A percentile compares a stretch with the other conserved stretches of the same genome.
Evolutionary conservation across 306 rosid genomes (phyloP).

Genomic region (Rosa multiflora): DNA sequence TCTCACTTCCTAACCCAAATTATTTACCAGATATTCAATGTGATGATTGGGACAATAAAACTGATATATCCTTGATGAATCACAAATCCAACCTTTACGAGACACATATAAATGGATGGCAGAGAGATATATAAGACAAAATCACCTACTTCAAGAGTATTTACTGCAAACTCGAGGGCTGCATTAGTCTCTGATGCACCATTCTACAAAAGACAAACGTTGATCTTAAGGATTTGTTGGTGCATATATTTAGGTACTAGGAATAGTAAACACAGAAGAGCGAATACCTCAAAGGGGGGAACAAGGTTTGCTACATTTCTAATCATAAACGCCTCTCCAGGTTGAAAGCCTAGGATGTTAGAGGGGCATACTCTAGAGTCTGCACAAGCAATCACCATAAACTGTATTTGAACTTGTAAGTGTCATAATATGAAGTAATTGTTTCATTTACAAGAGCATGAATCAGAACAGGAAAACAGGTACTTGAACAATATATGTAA

Average conservation of each 20-base stretch:
- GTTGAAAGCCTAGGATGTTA: constrained; percentile 82
- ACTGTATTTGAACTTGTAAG: constrained; percentile 73
- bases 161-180: constrained; percentile 89
- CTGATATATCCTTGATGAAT: background rate
- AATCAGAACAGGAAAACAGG: background rate
- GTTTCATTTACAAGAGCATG: constrained; percentile 14
- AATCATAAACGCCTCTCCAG: constrained; percentile 87
- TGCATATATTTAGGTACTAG: background rate
- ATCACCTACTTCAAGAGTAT: constrained; percentile 54
- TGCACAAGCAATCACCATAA: constrained; percentile 94
- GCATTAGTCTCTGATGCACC: constrained; percentile 94
- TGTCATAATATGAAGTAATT: constrained; percentile 13
- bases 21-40: background rate
- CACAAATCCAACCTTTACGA: background rate
- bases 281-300: constrained; percentile 64
- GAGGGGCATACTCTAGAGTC: constrained; percentile 97
- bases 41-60: background rate
- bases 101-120: background rate
- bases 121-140: background rate
- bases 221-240: background rate
- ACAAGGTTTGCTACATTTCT: constrained; percentile 91
- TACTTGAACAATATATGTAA: background rate
- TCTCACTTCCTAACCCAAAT: background rate
- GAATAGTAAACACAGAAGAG: constrained; percentile 1
- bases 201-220: constrained; percentile 38